Conservation (phyloP, 1,284 basidiomycete genomes). For the Malassezia equina region DNA sequence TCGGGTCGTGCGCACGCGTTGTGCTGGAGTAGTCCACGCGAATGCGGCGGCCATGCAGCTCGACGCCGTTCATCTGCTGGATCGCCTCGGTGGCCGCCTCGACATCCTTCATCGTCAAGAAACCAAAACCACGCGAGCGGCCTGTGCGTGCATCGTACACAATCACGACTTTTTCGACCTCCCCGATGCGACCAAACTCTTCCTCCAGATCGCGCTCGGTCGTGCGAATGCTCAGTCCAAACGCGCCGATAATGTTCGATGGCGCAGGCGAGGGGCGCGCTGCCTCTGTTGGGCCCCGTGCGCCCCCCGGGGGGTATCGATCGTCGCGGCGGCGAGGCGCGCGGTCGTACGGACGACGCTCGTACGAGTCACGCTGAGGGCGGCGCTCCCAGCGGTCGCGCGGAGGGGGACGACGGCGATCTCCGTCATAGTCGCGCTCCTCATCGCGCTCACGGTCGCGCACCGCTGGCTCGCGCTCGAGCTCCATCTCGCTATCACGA, state of each 20-base stretch:
- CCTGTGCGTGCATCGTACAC: constrained; percentile 97
- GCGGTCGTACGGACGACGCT: constrained; percentile 2
- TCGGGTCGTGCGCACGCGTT: constrained; percentile 80
- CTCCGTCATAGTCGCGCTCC: not conserved
- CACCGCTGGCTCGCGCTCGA: not conserved
- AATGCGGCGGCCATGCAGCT: constrained; percentile 86
- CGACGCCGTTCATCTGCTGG: constrained; percentile 80
- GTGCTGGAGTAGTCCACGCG: constrained; percentile 96
- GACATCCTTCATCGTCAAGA: constrained; percentile 78
- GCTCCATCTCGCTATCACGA: constrained; percentile 15
- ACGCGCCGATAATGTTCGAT: constrained; percentile 82
- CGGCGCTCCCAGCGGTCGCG: constrained; percentile 1
- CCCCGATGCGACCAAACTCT: constrained; percentile 77
- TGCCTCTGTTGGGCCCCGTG: constrained; percentile 6
- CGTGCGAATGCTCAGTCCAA: constrained; percentile 88
- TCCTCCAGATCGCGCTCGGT: constrained; percentile 86
- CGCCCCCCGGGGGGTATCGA: not conserved
- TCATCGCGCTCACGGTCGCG: constrained; percentile 1
- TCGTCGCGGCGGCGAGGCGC: not conserved
- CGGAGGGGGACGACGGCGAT: constrained; percentile 1
- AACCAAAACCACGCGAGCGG: constrained; percentile 92
- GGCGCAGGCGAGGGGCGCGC: constrained; percentile 55
- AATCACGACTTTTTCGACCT: constrained; percentile 80
- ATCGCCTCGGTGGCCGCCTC: constrained; percentile 82
- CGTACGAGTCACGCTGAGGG: not conserved